Percentiles rank a stretch among this genome's conserved stretches.
These are phyloP conservation scores for Coprinopsis sp. DNA, from an alignment of 768 basidiomycete species.

Conservation along the genomic window DNA sequence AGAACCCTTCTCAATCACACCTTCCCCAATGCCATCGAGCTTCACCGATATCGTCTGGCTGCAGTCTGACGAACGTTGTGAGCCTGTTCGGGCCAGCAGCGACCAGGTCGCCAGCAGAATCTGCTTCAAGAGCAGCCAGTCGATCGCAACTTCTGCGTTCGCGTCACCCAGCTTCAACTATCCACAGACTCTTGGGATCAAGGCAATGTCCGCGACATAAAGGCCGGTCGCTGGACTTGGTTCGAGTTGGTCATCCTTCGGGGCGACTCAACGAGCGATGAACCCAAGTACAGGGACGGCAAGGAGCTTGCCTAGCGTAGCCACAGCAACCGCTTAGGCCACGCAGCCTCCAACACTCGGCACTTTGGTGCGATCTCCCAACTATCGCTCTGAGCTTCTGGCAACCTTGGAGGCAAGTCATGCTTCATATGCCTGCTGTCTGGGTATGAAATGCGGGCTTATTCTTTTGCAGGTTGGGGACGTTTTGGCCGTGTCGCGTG, in stretches of 20 bases:
- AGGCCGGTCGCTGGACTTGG: slow-evolving; percentile 15
- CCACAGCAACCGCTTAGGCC: slow-evolving; percentile 18
- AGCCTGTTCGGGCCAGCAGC: too few relatives aligned
- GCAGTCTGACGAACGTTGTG: too few relatives aligned
- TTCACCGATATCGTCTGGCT: too few relatives aligned
- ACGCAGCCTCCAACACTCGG: slow-evolving; percentile 12
- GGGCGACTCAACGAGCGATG: slow-evolving; percentile 7
- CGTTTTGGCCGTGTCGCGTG: slow-evolving; percentile 18
- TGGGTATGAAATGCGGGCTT: background rate
- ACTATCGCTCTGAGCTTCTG: slow-evolving; percentile 17
- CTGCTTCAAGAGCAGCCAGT: slow-evolving; percentile 23
- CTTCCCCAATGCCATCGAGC: too few relatives aligned
- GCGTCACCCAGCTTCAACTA: slow-evolving; percentile 19
- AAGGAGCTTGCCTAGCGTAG: slow-evolving; percentile 17
- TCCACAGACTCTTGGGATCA: slow-evolving; percentile 21
- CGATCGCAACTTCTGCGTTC: slow-evolving; percentile 16
- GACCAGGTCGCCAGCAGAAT: too few relatives aligned
- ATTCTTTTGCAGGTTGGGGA: slow-evolving; percentile 17
- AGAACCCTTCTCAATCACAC: too few relatives aligned
- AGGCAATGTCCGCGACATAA: slow-evolving; percentile 11
- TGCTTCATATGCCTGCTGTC: background rate
- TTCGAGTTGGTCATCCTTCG: slow-evolving; percentile 17
- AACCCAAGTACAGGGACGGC: slow-evolving; percentile 11
- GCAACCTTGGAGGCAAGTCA: slow-evolving; percentile 15
- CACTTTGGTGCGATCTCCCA: slow-evolving; percentile 18